A percentile compares a stretch with the other conserved stretches of the same genome.
Evolutionary conservation across 305 asterid species (phyloP).

Genomic region (Solanum hybrid): DNA sequence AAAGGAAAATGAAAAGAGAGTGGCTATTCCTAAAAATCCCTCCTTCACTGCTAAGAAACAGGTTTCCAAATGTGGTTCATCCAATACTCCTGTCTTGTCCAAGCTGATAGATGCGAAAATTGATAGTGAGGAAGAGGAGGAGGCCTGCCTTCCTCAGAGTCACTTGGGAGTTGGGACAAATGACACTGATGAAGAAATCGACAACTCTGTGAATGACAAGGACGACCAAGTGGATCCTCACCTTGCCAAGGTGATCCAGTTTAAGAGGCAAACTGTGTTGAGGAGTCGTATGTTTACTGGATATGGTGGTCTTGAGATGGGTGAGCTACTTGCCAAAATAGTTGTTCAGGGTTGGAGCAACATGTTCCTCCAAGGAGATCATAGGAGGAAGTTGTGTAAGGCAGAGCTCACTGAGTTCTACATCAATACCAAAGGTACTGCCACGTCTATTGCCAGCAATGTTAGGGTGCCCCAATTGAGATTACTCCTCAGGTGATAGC

Average conservation of each 20-base stretch:
- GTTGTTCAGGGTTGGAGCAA: neutral
- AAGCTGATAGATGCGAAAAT: neutral
- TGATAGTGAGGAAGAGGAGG: neutral
- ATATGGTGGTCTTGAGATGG: neutral
- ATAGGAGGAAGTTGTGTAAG: neutral
- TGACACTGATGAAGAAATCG: neutral
- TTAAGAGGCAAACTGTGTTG: neutral
- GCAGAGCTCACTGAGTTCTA: neutral
- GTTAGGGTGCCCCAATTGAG: neutral
- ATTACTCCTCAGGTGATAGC: neutral
- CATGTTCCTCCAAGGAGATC: neutral
- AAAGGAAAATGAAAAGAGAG: neutral
- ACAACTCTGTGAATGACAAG: neutral
- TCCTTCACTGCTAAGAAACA: neutral
- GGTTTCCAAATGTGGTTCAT: neutral
- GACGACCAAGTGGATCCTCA: neutral
- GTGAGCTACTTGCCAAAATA: neutral
- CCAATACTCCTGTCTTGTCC: neutral
- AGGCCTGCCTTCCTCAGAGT: neutral
- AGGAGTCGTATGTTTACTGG: neutral
- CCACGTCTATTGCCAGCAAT: neutral
- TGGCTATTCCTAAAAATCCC: neutral
- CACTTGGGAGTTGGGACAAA: neutral
- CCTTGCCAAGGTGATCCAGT: neutral
- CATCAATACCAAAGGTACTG: neutral